Evolutionary conservation across 2,329 filamentous ascomycete genomes (phyloP), one percentile per base, ranked within the genome.

Genomic region (Zymoseptoria brevis): DNA sequence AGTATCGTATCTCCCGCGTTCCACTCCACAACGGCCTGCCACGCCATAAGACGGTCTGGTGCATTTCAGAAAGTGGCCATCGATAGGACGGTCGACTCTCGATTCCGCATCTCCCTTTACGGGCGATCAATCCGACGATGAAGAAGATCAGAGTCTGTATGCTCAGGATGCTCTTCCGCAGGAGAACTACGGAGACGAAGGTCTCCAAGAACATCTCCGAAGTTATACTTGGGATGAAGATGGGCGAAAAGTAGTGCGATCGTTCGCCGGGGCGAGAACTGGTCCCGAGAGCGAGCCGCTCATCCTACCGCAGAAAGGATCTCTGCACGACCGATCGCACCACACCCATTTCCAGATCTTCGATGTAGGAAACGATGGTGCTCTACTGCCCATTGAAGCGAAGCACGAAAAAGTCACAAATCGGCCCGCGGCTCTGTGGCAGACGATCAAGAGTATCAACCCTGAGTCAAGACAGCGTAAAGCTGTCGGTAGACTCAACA

Each of bases 401-500:
- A 62, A 70, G 3, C 64, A 67, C 4, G 69, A 74, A 13, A 69
- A 72, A n/a, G 68, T 64, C 50, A 73, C 71, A 52, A 74, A 75
- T 53, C 70, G 74, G 45, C 65, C 72, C n/a, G 66, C 71, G 77
- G 19, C 76, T 55, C 53, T 54, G n/a, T 73, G 70, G 66, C 69
- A 74, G 24, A 60, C 60, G 0, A 62, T 73, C 53, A 69, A 64
- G 53, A 65, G 72, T n/a, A 70, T 75, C 52, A 72, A 74, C 48
- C 67, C 73, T 30, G 63, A 71, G 19, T 65, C 70, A 5, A 68
- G 77, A 16, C 75, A 79, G 57, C 74, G 75, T 7, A 66, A 74
- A 21, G 76, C 80, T 0, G 80, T 83, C 6, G 83, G 83, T 1
- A 77, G 83, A 50, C 84, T 86, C 62, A 82, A 81, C 0, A 82